phyloP scores from a whole-genome alignment of 176 grass and related monocot genomes.

The Urochloa ruziziensis region DNA sequence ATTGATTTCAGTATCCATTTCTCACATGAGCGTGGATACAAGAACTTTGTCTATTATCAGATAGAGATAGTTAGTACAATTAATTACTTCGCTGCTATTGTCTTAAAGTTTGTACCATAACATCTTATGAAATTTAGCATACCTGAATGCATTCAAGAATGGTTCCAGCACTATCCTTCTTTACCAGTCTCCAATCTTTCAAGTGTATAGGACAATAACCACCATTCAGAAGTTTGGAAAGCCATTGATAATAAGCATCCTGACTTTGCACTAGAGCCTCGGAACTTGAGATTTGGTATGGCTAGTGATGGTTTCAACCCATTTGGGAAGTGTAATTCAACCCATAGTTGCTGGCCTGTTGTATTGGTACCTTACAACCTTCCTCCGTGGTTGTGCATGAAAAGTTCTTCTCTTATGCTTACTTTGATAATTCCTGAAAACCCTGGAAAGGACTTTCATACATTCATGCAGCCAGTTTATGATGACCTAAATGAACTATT shows the following conservation, averaged over 20 bases:
- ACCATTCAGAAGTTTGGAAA: slow-evolving; percentile 9
- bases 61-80: too few relatives aligned
- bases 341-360: slow-evolving; percentile 2
- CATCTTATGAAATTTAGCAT: not conserved
- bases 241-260: not conserved
- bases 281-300: not conserved
- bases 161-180: not conserved
- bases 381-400: slow-evolving; percentile 19
- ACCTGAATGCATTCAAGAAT: not conserved
- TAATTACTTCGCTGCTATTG: not conserved
- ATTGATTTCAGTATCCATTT: slow-evolving; percentile 12
- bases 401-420: slow-evolving; percentile 16
- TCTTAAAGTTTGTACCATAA: not conserved
- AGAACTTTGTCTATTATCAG: not conserved
- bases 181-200: not conserved
- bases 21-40: not conserved
- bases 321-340: not conserved
- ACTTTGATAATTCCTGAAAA: not conserved
- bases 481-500: slow-evolving; percentile 19
- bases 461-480: slow-evolving; percentile 10
- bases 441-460: slow-evolving; percentile 3
- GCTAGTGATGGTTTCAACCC: slow-evolving; percentile 8
- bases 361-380: slow-evolving; percentile 20
- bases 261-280: not conserved
- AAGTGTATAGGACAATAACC: not conserved